Evolutionary conservation across 192 early-diverging fungal genomes (phyloP), one percentile per base, ranked within the genome.

Genomic region (Powellomyces hirtus): DNA sequence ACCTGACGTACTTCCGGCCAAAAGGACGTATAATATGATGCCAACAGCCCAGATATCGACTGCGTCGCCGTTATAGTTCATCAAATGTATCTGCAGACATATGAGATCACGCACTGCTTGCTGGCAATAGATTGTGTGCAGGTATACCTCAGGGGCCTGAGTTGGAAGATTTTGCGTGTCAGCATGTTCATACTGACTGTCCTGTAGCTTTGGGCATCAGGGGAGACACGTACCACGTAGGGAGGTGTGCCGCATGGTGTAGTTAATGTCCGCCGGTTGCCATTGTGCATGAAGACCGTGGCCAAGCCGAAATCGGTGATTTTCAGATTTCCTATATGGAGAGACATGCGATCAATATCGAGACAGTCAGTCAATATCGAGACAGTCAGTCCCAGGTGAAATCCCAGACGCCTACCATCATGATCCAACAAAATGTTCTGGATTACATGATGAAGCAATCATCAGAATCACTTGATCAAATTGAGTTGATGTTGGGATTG

Each of bases 221-320:
- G n/a, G 40, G 8, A 42, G 40, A 42, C 40, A 42, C 64, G 31
- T 10, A 86, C 89, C 29, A 90, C 81, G 67, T 91, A 91, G 0
- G 89, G 89, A 0, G 89, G 86, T 10, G 86, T 84, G 6, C 89
- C 89, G 42, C 89, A 91, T n/a, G 87, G 80, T 0, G 87, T 90
- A n/a, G 65, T 78, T 5, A 91, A 66, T 4, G 75, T 68, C n/a
- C 89, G 75, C 10, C 45, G 44, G 22, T 71, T 67, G 52, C 86
- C 86, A 35, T 83, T 79, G 56, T 83, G 62, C 37, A 63, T 68
- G 64, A 84, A 91, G 1, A 90, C 86, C 1, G 86, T 91, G 13
- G 89, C 84, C 5, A 90, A 67, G 14, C 89, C 89, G 81, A 91
- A 91, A 71, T 91, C 89, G 14, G 75, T 79, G 31, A 91, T 84